phyloP scores from a whole-genome alignment of 2,329 filamentous ascomycete genomes.

The Colletotrichum sp. region DNA sequence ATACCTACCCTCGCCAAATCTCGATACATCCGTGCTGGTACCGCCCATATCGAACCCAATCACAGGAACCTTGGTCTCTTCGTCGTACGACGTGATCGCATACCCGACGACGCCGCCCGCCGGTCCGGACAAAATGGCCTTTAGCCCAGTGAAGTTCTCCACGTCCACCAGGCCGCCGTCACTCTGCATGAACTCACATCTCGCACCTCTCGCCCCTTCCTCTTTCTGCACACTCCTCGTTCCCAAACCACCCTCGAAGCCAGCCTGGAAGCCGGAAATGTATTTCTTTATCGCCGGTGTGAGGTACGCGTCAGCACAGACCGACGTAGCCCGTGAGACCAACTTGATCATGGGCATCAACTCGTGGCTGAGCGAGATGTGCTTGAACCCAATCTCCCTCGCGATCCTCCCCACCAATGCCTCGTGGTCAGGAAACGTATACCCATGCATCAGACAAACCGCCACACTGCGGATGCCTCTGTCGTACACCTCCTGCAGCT shows the following conservation, averaged over 20 bases:
- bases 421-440: constrained; percentile 89
- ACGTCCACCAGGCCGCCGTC: constrained; percentile 78
- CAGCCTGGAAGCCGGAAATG: constrained; percentile 73
- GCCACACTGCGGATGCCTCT: constrained; percentile 81
- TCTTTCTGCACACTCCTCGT: constrained; percentile 74
- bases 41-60: constrained; percentile 98
- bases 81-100: constrained; percentile 88
- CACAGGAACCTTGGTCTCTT: constrained; percentile 79
- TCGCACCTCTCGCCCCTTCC: constrained; percentile 68
- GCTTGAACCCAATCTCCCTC: constrained; percentile 78
- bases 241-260: constrained; percentile 82
- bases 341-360: constrained; percentile 87
- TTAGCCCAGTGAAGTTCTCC: constrained; percentile 81
- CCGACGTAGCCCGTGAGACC: constrained; percentile 75
- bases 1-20: constrained; percentile 84
- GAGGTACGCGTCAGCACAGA: constrained; percentile 80
- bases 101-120: constrained; percentile 95
- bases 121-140: constrained; percentile 86
- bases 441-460: constrained; percentile 90
- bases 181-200: constrained; percentile 96
- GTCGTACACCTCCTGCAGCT: constrained; percentile 67
- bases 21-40: constrained; percentile 88
- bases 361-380: constrained; percentile 81
- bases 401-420: constrained; percentile 78
- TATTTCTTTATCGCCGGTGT: constrained; percentile 82